Evolutionary conservation across 108 stramenopile species (phyloP).

Genomic region (Cylindrotheca closterium): DNA sequence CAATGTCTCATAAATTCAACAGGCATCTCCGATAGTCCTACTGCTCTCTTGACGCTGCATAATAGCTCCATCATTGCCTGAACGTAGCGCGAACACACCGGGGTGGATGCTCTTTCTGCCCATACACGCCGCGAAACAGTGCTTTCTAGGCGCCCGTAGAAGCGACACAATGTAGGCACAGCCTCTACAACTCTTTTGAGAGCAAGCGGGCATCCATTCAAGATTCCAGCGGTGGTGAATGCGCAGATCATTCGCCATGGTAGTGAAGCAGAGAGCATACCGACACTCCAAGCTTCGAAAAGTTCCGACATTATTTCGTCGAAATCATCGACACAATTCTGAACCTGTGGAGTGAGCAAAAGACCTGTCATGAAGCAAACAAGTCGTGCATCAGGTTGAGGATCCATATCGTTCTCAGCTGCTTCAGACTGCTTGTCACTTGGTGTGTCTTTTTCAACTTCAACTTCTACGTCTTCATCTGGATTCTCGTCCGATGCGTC

Average conservation of each 20-base stretch:
- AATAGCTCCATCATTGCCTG: conserved; percentile 83
- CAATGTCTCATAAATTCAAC: conserved; percentile 28
- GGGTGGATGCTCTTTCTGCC: conserved; percentile 83
- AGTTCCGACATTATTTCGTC: conserved; percentile 35
- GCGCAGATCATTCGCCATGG: conserved; percentile 87
- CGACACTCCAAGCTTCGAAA: conserved; percentile 82
- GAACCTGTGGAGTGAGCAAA: conserved; percentile 49
- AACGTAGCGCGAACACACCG: conserved; percentile 79
- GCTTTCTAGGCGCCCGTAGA: conserved; percentile 57
- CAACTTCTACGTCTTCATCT: conserved; percentile 17
- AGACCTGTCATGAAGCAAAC: conserved; percentile 71
- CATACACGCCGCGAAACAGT: conserved; percentile 68
- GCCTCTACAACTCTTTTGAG: conserved; percentile 36
- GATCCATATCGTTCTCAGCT: conserved; percentile 7
- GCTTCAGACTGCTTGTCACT: conserved; percentile 1
- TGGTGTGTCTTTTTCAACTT: background rate
- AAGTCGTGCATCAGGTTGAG: conserved; percentile 73
- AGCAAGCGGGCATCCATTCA: conserved; percentile 55
- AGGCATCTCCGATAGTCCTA: conserved; percentile 6
- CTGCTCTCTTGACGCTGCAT: conserved; percentile 43
- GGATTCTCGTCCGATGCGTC: conserved; percentile 29
- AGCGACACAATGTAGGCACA: conserved; percentile 46
- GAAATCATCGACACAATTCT: conserved; percentile 35
- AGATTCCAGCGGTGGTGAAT: conserved; percentile 64
- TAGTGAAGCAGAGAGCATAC: conserved; percentile 72